Conservation (phyloP, 495 filamentous ascomycete species). For the Aspergillus mulundensis region DNA sequence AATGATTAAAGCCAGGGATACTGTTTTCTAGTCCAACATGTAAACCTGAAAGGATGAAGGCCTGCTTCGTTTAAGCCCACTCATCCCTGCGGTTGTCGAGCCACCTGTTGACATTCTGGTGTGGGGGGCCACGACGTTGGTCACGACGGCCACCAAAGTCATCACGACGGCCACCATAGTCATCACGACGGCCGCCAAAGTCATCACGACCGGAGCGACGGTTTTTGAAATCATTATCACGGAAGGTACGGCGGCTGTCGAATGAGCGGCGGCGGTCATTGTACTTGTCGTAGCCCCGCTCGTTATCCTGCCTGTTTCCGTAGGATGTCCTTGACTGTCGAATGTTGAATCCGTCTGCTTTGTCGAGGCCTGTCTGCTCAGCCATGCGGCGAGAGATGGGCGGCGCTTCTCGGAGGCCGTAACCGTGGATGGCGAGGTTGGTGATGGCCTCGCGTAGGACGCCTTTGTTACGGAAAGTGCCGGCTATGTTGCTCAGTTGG, state of each 20-base stretch:
- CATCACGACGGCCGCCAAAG: neutral
- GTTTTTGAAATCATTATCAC: neutral
- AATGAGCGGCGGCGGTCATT: neutral
- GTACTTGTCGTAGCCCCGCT: too few species aligned
- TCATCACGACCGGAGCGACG: neutral
- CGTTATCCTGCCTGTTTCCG: neutral
- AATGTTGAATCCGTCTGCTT: neutral
- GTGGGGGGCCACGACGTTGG: neutral
- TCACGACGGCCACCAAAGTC: neutral
- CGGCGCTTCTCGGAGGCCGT: slow-evolving; percentile 58
- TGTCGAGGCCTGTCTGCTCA: neutral
- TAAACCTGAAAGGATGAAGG: neutral
- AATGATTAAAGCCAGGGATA: too few species aligned
- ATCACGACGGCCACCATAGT: neutral
- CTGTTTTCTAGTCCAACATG: too few species aligned
- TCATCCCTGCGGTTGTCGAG: neutral
- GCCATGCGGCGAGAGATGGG: neutral
- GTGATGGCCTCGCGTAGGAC: slow-evolving; percentile 55
- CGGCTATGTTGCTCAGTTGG: slow-evolving; percentile 36
- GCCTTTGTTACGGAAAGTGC: slow-evolving; percentile 27
- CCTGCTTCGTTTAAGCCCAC: neutral
- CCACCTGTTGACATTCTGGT: neutral
- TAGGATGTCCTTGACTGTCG: neutral
- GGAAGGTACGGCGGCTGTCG: neutral
- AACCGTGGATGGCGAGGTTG: slow-evolving; percentile 54